These are phyloP conservation scores for Phaffomyces thermotolerans DNA, from an alignment of 805 yeast species.

Conservation along the genomic window DNA sequence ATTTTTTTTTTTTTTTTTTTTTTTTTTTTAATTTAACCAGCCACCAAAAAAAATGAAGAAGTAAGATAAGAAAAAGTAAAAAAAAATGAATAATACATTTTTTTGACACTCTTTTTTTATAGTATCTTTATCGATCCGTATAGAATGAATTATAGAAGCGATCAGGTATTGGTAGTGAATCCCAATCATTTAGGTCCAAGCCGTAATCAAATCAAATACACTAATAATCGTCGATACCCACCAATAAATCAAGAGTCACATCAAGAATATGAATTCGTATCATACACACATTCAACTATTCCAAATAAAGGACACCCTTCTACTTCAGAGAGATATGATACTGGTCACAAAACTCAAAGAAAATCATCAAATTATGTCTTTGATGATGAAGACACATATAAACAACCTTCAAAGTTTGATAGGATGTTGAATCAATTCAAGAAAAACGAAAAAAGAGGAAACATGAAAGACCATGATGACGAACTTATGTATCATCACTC, in stretches of 20 bases:
- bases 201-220: no score
- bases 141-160: no score
- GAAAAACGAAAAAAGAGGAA: background rate
- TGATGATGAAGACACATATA: background rate
- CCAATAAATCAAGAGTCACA: no score
- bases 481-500: slow-evolving; percentile 9
- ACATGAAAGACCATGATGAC: background rate
- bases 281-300: no score
- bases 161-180: no score
- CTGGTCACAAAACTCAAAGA: background rate
- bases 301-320: no score
- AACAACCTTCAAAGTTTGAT: background rate
- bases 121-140: no score
- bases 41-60: background rate
- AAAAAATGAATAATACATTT: no score
- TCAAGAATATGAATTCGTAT: no score
- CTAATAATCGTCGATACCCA: no score
- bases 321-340: background rate
- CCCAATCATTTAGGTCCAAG: no score
- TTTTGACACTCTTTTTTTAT: no score
- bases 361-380: background rate
- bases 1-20: background rate
- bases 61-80: background rate
- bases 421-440: background rate
- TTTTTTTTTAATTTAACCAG: background rate